Conservation (phyloP, 129 eudicot genomes). For the Chrysanthemum seticuspe region DNA sequence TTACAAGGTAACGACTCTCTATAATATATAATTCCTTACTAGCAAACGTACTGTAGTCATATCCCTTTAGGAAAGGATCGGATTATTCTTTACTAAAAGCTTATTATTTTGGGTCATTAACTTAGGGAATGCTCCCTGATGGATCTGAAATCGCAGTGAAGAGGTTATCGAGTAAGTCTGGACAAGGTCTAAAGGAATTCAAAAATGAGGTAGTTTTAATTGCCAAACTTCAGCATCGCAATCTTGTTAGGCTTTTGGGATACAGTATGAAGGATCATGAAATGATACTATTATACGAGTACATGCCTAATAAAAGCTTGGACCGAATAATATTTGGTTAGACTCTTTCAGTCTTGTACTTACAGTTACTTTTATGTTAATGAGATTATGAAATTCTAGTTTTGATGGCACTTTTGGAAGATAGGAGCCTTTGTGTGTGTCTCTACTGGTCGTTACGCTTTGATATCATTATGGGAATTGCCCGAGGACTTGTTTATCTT, state of each 20-base stretch:
- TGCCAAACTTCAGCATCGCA: conserved; percentile 57
- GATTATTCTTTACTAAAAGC: neutral
- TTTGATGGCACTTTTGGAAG: conserved; percentile 22
- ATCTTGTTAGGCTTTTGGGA: conserved; percentile 53
- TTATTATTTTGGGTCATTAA: neutral
- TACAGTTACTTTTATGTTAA: neutral
- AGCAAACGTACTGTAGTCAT: neutral
- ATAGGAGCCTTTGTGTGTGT: conserved; percentile 24
- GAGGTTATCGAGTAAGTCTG: conserved; percentile 44
- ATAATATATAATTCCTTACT: conserved; percentile 2
- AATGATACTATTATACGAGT: conserved; percentile 49
- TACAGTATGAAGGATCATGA: conserved; percentile 46
- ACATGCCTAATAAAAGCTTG: conserved; percentile 62
- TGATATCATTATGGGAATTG: conserved; percentile 43
- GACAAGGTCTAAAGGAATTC: conserved; percentile 51
- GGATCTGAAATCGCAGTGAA: conserved; percentile 51
- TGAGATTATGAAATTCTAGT: conserved; percentile 1
- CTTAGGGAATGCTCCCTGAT: conserved; percentile 44
- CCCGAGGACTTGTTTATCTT: conserved; percentile 43
- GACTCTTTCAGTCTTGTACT: conserved; percentile 12
- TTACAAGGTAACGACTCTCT: conserved; percentile 37
- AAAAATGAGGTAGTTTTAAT: conserved; percentile 46
- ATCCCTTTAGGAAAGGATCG: neutral
- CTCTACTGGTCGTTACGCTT: conserved; percentile 43
- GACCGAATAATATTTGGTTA: conserved; percentile 53